Percentiles rank a stretch among this genome's conserved stretches.
Conservation (phyloP, 2,329 filamentous ascomycete species). For the Ceratocystis cacaofunesta region DNA sequence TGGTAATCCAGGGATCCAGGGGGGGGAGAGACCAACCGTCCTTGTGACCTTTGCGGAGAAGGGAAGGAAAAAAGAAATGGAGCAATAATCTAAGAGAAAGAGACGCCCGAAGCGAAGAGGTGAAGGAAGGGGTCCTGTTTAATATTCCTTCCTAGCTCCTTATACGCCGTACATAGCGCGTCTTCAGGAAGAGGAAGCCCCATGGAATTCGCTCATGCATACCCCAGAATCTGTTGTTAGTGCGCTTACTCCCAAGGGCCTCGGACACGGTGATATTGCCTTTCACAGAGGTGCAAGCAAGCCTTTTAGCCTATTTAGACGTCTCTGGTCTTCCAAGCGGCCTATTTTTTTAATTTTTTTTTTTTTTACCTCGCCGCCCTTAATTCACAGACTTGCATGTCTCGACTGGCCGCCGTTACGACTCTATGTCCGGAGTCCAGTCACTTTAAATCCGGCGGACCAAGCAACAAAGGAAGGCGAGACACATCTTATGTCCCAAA, state of each 20-base stretch:
- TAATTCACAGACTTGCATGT: not conserved
- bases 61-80: not conserved
- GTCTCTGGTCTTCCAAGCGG: not conserved
- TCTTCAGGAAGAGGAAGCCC: no score
- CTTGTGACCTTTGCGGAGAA: not conserved
- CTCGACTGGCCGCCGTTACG: not conserved
- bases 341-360: not conserved
- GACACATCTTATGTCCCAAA: not conserved
- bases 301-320: conserved; percentile 3
- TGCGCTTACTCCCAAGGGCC: conserved; percentile 2
- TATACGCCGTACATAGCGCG: no score
- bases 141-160: not conserved
- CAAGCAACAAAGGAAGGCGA: not conserved
- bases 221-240: not conserved
- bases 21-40: not conserved
- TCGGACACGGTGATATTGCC: conserved; percentile 1
- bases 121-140: not conserved
- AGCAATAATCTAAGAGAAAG: not conserved
- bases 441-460: not conserved
- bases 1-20: not conserved
- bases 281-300: not conserved
- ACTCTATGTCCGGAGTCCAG: not conserved
- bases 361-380: not conserved
- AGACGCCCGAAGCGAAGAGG: not conserved
- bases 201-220: not conserved